Base-by-base conservation (phyloP, 768 basidiomycete genomes). In the Lentinus brumalis region DNA sequence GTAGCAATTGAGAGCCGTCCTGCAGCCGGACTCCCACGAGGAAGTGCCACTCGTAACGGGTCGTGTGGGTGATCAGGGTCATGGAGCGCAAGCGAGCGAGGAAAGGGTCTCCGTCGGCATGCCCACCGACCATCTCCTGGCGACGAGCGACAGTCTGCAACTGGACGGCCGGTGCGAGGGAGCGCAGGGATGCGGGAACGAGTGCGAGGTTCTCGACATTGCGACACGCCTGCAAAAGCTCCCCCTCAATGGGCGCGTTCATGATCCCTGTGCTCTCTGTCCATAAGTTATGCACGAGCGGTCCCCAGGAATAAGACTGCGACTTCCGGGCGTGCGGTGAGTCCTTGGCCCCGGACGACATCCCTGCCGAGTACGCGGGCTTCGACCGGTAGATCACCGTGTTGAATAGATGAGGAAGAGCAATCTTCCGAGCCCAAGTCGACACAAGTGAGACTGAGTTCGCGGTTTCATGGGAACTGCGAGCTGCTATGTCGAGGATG, bases 261-360 rank as follows among this genome's bases (percentile, higher is more conserved):
- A 57, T 14, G 26, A 67, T 54, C 32, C 64, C 63, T 42, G 60
- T 52, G 52, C 60, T 65, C 49, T 71, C 67, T 12, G 62, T 56
- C 70, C 70, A 71, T 4, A 71, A 64, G 45, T 67, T 62, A 35
- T 65, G 66, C 18, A 69, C 67, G 8, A 64, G 50, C 14, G 50
- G 53, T 14, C 63, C 63, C 45, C 58, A 64, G n/a, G 50, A 39
- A 4, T 61, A 31, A 16, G 63, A 56, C 3, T 16, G 35, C 29
- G 54, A 49, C 4, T 59, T 50, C 4, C 51, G 54, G 31, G 45
- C 2, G 21, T 50, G 63, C 6, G 59, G 53, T 1, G 55, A 44
- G 4, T n/a, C 44, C 4, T 46, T 44, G 15, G 53, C 53, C 11
- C 57, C 59, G 15, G 66, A 50, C 6, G 59, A 51, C 38, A 63